Conservation (phyloP, 1,284 basidiomycete genomes). For the Athelia psychrophila region DNA sequence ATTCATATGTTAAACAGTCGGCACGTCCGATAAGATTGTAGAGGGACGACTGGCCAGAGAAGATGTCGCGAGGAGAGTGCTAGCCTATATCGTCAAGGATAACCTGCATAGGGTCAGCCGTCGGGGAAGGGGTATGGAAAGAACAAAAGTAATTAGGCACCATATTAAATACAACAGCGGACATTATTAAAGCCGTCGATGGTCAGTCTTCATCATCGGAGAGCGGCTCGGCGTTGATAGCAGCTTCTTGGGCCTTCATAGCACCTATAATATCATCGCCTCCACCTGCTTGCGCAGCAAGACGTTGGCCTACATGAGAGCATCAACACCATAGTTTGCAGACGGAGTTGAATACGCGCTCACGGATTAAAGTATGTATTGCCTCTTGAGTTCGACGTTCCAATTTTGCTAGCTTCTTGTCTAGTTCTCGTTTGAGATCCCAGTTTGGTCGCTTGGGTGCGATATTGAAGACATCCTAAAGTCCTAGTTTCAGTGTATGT, state of each 20-base stretch:
- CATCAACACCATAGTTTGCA: constrained; percentile 10
- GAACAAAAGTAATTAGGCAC: neutral
- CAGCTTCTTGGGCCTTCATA: constrained; percentile 68
- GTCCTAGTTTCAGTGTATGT: neutral
- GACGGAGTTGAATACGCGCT: constrained; percentile 28
- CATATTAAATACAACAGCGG: neutral
- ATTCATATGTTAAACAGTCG: constrained; percentile 58
- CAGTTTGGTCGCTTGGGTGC: constrained; percentile 96
- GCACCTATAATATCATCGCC: constrained; percentile 75
- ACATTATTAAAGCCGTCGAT: neutral
- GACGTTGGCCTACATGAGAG: constrained; percentile 57
- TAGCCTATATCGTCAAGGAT: neutral
- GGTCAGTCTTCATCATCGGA: constrained; percentile 49
- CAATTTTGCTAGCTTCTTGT: constrained; percentile 86
- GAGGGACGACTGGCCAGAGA: neutral
- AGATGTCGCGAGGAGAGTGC: neutral
- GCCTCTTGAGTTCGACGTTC: constrained; percentile 90
- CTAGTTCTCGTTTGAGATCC: constrained; percentile 95
- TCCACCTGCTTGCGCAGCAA: constrained; percentile 73
- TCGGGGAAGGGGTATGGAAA: too few relatives aligned
- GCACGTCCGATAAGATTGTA: constrained; percentile 26
- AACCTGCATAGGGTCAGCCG: too few relatives aligned
- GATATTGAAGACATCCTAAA: constrained; percentile 94
- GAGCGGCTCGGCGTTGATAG: constrained; percentile 41
- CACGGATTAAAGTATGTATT: constrained; percentile 90